A percentile compares a stretch with the other conserved stretches of the same genome.
Conservation (phyloP, 768 basidiomycete genomes). For the Mrakia blollopis region DNA sequence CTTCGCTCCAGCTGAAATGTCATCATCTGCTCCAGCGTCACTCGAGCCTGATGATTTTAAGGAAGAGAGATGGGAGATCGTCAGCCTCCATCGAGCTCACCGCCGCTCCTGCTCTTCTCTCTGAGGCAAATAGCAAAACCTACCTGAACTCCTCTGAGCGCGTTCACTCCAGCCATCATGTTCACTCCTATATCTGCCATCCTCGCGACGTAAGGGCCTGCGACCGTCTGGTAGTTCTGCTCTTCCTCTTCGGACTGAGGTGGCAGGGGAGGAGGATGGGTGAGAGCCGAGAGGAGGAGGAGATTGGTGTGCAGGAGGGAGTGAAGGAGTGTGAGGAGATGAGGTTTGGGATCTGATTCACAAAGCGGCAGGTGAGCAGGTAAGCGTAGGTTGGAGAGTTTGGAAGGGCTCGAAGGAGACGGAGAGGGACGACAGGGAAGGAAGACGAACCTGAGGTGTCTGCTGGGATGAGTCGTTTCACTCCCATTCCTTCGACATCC, state of each 20-base stretch:
- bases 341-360: constrained; percentile 23
- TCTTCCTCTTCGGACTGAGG: constrained; percentile 50
- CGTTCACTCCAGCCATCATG: constrained; percentile 84
- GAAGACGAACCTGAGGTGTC: constrained; percentile 59
- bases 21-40: constrained; percentile 23
- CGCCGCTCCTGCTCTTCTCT: not conserved
- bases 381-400: not conserved
- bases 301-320: constrained; percentile 56
- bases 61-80: not conserved
- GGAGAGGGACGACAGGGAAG: not conserved
- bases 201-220: constrained; percentile 54
- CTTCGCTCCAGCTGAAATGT: constrained; percentile 10
- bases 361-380: not conserved
- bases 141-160: constrained; percentile 81
- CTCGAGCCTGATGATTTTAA: not conserved
- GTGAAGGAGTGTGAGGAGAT: constrained; percentile 55
- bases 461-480: constrained; percentile 70
- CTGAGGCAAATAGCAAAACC: constrained; percentile 22
- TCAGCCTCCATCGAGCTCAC: not conserved
- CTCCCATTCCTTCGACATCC: constrained; percentile 73
- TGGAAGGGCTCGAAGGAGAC: not conserved
- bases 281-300: constrained; percentile 61
- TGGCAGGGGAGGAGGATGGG: constrained; percentile 58
- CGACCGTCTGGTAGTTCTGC: constrained; percentile 38
- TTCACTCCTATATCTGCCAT: constrained; percentile 75